Evolutionary conservation across 805 yeast genomes (phyloP), one percentile per base, ranked within the genome.

Genomic region (Kluyveromyces wickerhamii): DNA sequence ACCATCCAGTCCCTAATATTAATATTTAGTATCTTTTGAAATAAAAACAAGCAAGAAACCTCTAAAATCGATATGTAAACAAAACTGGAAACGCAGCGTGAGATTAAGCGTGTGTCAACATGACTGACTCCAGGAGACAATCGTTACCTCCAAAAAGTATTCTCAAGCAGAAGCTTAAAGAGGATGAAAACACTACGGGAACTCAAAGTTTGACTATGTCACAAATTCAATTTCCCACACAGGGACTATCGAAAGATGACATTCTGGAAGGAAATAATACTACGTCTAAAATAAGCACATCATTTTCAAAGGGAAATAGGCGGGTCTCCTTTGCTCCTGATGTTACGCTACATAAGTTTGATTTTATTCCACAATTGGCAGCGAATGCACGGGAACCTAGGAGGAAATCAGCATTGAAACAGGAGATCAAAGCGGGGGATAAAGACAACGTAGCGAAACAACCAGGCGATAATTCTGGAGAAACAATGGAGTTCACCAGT

Each of bases 261-360:
- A n/a, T 41, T 3, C 13, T 36, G 3, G 50, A 43, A n/a, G 49
- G 47, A 5, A 55, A 50, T 36, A 55, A 54, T 27, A 53, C 59
- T 3, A 55, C 59, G 5, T 51, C 58, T 2, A 46, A 44, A 30
- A 44, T 54, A 3, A 46, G 45, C 23, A 47, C 51, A 3, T 18
- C 46, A 5, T 48, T 42, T 21, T 35, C 35, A 8, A 52, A 40
- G 34, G 33, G 32, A 4, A 47, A 42, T 25, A 41, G 89, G 38
- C 58, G 89, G 17, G 89, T 82, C 4, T 77, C 86, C 4, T 82
- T 82, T 63, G 88, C 88, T 1, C 82, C 82, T 1, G 83, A 77
- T 44, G 84, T 77, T 0, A 77, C 81, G 3, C 62, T 78, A 26
- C 83, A 77, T 47, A 72, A 75, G 47, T 66, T 69, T 44, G 76